These are phyloP conservation scores for Solanum verrucosum DNA, from an alignment of 257 asterid genomes.

Conservation along the genomic window DNA sequence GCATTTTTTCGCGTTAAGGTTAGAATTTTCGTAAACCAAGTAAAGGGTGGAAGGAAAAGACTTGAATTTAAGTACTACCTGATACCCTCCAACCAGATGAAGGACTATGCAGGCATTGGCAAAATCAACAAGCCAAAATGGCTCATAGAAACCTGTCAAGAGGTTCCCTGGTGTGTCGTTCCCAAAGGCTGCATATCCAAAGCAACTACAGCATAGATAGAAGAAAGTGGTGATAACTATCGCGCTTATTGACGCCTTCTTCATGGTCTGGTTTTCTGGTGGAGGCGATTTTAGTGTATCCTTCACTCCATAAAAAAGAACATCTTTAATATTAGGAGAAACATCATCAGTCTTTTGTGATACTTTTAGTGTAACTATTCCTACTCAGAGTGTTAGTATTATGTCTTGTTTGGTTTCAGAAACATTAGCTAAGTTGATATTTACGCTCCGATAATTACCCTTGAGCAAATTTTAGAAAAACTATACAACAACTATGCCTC, in stretches of 20 bases:
- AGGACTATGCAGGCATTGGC: slow-evolving; percentile 58
- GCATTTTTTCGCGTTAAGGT: not conserved
- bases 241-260: slow-evolving; percentile 39
- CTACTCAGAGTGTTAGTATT: not conserved
- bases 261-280: slow-evolving; percentile 55
- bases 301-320: slow-evolving; percentile 11
- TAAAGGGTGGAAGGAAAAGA: not conserved
- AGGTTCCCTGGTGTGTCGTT: slow-evolving; percentile 55
- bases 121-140: slow-evolving; percentile 60
- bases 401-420: not conserved
- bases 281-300: slow-evolving; percentile 68
- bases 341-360: not conserved
- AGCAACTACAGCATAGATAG: slow-evolving; percentile 50
- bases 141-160: slow-evolving; percentile 72
- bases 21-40: not conserved
- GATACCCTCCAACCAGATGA: slow-evolving; percentile 61
- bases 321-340: not conserved
- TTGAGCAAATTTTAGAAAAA: not conserved
- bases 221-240: slow-evolving; percentile 38
- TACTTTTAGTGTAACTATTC: not conserved
- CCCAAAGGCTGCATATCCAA: slow-evolving; percentile 78
- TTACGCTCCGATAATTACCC: not conserved
- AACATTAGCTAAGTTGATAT: not conserved
- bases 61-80: slow-evolving; percentile 16
- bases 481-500: not conserved